Base-by-base conservation (phyloP, 208 protist genomes). In the Leishmania guyanensis region DNA sequence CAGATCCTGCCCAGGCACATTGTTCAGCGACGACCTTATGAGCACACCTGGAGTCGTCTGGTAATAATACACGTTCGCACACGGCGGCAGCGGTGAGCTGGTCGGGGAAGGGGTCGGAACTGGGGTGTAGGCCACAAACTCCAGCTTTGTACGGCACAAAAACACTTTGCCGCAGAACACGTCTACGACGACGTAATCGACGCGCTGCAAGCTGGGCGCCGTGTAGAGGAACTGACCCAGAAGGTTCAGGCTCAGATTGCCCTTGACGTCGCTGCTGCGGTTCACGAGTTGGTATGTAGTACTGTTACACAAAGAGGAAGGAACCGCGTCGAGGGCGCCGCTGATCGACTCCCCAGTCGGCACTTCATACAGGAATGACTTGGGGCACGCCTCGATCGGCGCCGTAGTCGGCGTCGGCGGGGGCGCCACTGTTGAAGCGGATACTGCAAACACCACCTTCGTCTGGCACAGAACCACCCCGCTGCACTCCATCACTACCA, bases 61-160 rank as follows among this genome's bases (percentile, higher is more conserved):
- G 88, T 94, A 97, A 84, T 94, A 93, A 84, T 97, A 97, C 56
- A 94, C 90, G 36, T 88, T 92, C 39, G 93, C 86, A 73, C 93
- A 97, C 66, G 88, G 71, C 46, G 75, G 85, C 60, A 96, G 73
- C 80, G 79, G 79, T 36, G 81, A 78, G 56, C 58, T 81, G 26
- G 81, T 75, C 58, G 81, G 72, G 50, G 79, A 75, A 2, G 65
- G 60, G 50, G 64, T 69, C 17, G 74, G 73, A 36, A 92, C 66
- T 69, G 83, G 77, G 5, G 68, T 79, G 85, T 92, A 96, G 54
- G 86, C 84, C n/a, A 81, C 83, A 84, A 96, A 91, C 70, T 74
- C 77, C 53, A 94, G 54, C 71, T 81, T 71, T 9, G 91, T 86
- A 54, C 86, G 89, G 84, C 92, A 94, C 16, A 87, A 53, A 51